These are phyloP conservation scores for Zelopaecilomyces penicillatus DNA, from an alignment of 2,329 filamentous ascomycete genomes.

Conservation along the genomic window DNA sequence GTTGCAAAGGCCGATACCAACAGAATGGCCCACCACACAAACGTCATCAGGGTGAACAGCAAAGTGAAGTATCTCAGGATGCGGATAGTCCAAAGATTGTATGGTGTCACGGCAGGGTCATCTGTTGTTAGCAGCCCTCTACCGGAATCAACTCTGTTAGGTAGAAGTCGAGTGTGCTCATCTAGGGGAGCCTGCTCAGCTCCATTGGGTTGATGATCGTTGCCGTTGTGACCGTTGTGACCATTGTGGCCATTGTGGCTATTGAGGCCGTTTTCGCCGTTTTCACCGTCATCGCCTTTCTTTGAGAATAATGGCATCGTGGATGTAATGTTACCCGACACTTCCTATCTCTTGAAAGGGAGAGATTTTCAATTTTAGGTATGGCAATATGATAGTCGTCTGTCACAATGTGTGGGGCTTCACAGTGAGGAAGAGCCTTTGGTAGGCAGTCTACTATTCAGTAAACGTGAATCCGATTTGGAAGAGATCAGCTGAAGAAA, in stretches of 20 bases:
- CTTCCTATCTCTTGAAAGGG: no score
- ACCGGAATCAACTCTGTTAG: conserved; percentile 51
- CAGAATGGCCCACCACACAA: conserved; percentile 87
- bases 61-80: conserved; percentile 71
- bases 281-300: conserved; percentile 13
- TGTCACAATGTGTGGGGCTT: no score
- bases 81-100: conserved; percentile 89
- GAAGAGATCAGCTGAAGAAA: no score
- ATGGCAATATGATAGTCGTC: no score
- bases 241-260: conserved; percentile 14
- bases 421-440: no score
- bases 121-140: conserved; percentile 30
- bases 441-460: no score
- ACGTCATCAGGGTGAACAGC: conserved; percentile 63
- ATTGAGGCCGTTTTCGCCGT: conserved; percentile 7
- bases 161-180: conserved; percentile 59
- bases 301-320: conserved; percentile 28
- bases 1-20: conserved; percentile 88
- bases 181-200: conserved; percentile 26
- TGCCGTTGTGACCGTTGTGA: not conserved
- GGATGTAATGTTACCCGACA: not conserved
- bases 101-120: conserved; percentile 63
- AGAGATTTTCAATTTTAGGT: no score
- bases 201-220: conserved; percentile 12
- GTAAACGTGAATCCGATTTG: no score